phyloP scores from a whole-genome alignment of 148 eudicot species.

The Persicaria tinctoria region DNA sequence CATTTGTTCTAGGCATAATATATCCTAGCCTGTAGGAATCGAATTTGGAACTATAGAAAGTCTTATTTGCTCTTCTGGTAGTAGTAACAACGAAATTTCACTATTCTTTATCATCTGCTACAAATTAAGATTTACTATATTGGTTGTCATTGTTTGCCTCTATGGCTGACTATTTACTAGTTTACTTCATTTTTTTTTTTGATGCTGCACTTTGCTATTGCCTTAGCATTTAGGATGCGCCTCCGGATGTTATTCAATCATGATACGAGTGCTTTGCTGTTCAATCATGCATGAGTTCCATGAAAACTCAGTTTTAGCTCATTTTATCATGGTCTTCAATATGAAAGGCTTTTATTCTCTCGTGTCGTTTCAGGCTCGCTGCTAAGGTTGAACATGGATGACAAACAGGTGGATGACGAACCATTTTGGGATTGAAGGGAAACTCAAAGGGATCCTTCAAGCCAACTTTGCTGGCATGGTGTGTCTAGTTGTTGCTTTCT shows the following conservation, averaged over 20 bases:
- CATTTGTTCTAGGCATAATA: too few relatives aligned
- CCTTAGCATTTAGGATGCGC: not conserved
- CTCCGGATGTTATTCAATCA: not conserved
- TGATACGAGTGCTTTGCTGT: not conserved
- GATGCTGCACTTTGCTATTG: not conserved
- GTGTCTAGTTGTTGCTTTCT: too few relatives aligned
- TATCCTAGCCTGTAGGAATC: not conserved
- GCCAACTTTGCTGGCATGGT: too few relatives aligned
- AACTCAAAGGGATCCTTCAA: too few relatives aligned
- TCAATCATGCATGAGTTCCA: not conserved
- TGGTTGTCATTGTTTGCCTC: not conserved
- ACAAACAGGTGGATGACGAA: too few relatives aligned
- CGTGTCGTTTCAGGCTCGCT: constrained; percentile 36
- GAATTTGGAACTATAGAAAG: not conserved
- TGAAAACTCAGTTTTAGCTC: not conserved
- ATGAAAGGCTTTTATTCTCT: not conserved
- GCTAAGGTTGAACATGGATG: too few relatives aligned
- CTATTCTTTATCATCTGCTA: not conserved
- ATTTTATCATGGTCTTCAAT: not conserved
- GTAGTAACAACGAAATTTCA: too few relatives aligned
- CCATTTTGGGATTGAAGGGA: too few relatives aligned
- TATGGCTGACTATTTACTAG: not conserved
- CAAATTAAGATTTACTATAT: not conserved
- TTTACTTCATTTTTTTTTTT: not conserved
- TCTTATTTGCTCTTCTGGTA: not conserved